Evolutionary conservation across 768 basidiomycete species (phyloP).

Genomic region (Dacryopinax spathularia): DNA sequence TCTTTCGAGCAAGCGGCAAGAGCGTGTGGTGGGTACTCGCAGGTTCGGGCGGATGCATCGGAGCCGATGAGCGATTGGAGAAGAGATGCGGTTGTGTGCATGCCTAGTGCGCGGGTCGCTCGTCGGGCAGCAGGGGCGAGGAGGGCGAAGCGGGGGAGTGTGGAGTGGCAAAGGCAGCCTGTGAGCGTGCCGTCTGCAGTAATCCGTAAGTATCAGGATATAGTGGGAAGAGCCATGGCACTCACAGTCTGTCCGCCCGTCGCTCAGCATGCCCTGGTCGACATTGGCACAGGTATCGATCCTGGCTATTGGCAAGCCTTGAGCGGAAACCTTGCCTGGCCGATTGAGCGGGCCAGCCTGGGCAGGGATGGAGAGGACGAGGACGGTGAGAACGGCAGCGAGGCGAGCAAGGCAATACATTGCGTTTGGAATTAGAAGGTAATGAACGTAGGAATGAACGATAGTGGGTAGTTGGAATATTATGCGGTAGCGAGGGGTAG

Average conservation of each 20-base stretch:
- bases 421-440: neutral
- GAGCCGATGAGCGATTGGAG: neutral
- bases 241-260: neutral
- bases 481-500: neutral
- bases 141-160: neutral
- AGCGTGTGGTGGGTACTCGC: neutral
- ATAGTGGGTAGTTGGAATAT: slow-evolving; percentile 2
- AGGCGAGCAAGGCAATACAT: neutral
- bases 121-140: neutral
- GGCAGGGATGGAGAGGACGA: neutral
- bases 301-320: neutral
- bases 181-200: neutral
- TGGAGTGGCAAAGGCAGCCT: neutral
- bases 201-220: neutral
- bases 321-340: neutral
- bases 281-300: neutral
- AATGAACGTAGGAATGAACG: neutral
- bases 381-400: no score
- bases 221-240: neutral
- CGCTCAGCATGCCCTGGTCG: neutral
- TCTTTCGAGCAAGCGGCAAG: neutral
- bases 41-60: neutral
- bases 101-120: neutral
- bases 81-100: neutral
- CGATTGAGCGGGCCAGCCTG: neutral